Percentiles rank a stretch among this genome's conserved stretches.
These are phyloP conservation scores for Persicaria maculosa DNA, from an alignment of 148 eudicot species.

Conservation along the genomic window DNA sequence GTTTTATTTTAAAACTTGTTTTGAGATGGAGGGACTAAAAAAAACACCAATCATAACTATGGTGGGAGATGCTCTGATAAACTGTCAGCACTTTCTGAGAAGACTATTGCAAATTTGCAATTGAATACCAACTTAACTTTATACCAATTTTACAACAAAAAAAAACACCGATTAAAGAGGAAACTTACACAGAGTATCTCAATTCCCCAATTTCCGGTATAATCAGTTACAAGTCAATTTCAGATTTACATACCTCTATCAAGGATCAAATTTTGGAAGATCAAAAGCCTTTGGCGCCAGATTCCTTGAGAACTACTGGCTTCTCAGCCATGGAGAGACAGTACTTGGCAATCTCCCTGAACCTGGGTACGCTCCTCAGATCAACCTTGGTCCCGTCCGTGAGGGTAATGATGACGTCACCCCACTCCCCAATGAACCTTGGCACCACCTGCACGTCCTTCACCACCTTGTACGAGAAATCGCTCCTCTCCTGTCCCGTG, in stretches of 20 bases:
- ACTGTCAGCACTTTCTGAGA: too few relatives aligned
- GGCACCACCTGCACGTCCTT: conserved; percentile 93
- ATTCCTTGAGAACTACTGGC: conserved; percentile 28
- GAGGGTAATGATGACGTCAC: conserved; percentile 74
- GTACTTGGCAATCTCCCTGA: conserved; percentile 88
- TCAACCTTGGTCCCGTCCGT: conserved; percentile 88
- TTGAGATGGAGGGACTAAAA: too few relatives aligned
- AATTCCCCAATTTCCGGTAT: too few relatives aligned
- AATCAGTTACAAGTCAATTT: too few relatives aligned
- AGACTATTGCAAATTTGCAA: too few relatives aligned
- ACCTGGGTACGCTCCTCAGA: conserved; percentile 86
- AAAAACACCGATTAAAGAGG: too few relatives aligned
- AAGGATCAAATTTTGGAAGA: neutral
- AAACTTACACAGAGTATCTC: too few relatives aligned
- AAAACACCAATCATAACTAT: too few relatives aligned
- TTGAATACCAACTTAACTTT: too few relatives aligned
- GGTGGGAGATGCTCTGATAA: too few relatives aligned
- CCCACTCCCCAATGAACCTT: conserved; percentile 94
- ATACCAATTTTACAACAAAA: too few relatives aligned
- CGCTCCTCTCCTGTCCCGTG: conserved; percentile 81
- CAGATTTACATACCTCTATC: conserved; percentile 27
- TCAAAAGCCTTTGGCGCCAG: conserved; percentile 50
- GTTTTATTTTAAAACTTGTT: too few relatives aligned
- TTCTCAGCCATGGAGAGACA: conserved; percentile 51
- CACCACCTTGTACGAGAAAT: conserved; percentile 64